A percentile compares a stretch with the other conserved stretches of the same genome.
These are phyloP conservation scores for Eleusine indica DNA, from an alignment of 176 grass and related monocot species.

Conservation along the genomic window DNA sequence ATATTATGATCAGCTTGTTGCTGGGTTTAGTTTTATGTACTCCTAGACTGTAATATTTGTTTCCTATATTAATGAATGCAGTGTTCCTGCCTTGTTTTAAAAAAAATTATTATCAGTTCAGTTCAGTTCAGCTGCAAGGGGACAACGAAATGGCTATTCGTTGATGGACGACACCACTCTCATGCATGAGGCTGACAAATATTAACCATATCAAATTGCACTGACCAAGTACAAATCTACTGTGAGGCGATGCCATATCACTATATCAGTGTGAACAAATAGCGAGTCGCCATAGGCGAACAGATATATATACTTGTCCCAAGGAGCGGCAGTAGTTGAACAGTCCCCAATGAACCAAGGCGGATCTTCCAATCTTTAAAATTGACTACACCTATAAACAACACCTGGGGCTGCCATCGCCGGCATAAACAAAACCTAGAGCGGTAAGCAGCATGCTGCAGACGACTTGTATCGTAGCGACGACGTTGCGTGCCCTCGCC, in stretches of 20 bases:
- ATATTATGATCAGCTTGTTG: too few relatives aligned
- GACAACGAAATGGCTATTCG: not conserved
- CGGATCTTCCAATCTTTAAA: slow-evolving; percentile 28
- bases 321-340: slow-evolving; percentile 3
- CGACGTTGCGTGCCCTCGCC: not conserved
- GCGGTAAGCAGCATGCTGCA: not conserved
- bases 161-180: not conserved
- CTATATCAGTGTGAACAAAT: slow-evolving; percentile 7
- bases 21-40: too few relatives aligned
- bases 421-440: slow-evolving; percentile 28
- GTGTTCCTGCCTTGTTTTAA: too few relatives aligned
- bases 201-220: not conserved
- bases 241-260: not conserved
- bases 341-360: not conserved
- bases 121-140: not conserved
- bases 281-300: not conserved
- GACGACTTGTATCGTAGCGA: not conserved
- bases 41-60: too few relatives aligned
- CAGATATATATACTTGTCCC: not conserved
- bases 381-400: slow-evolving; percentile 42
- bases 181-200: slow-evolving; percentile 11
- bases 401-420: not conserved
- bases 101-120: too few relatives aligned
- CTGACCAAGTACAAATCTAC: not conserved
- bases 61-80: too few relatives aligned